Evolutionary conservation across 345 rosid genomes (phyloP).

Genomic region (Gossypioides kirkii): DNA sequence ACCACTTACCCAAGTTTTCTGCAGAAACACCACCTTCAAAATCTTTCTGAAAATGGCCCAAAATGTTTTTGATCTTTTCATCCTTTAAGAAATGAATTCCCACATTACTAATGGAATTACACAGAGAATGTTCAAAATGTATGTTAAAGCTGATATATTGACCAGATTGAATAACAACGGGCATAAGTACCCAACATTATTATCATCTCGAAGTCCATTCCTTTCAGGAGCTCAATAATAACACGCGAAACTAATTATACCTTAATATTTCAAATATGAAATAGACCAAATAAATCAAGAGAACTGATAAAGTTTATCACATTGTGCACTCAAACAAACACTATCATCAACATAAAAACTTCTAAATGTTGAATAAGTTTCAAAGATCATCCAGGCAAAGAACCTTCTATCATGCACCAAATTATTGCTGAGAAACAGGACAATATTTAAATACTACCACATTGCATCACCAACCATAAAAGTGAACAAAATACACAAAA

Average conservation of each 20-base stretch:
- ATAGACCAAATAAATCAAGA: not conserved
- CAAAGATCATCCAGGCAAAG: not conserved
- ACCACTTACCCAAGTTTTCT: constrained; percentile 54
- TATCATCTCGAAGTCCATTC: not conserved
- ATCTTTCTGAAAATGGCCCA: constrained; percentile 67
- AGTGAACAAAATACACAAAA: not conserved
- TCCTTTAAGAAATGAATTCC: constrained; percentile 46
- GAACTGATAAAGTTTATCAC: not conserved
- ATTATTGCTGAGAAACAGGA: not conserved
- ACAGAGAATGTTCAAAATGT: not conserved
- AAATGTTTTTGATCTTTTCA: constrained; percentile 49
- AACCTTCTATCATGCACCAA: not conserved
- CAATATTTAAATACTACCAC: not conserved
- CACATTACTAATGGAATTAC: constrained; percentile 16
- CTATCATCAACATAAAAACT: not conserved
- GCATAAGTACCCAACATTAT: not conserved
- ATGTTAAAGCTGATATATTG: not conserved
- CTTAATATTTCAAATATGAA: not conserved
- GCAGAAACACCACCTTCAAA: constrained; percentile 43
- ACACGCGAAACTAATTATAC: not conserved
- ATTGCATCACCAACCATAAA: not conserved
- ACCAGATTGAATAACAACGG: not conserved
- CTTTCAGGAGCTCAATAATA: not conserved
- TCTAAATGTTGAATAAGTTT: not conserved
- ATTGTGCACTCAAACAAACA: not conserved